Evolutionary conservation across 306 rosid species (phyloP).

Genomic region (Cicer judaicum): DNA sequence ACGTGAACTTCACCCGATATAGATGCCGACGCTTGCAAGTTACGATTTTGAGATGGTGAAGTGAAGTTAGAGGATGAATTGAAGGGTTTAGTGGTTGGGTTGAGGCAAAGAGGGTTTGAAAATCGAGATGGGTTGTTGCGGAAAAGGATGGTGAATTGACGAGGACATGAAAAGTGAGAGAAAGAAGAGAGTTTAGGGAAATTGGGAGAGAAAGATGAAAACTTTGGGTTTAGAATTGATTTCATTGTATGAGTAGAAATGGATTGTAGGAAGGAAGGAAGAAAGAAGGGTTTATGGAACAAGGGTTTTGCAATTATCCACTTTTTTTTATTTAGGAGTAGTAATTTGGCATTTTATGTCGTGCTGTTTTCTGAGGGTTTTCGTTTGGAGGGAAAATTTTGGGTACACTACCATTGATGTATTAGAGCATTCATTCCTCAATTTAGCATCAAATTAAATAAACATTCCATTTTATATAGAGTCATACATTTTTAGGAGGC

Average conservation of each 20-base stretch:
- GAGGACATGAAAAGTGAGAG: constrained; percentile 47
- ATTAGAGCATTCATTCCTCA: too few species aligned
- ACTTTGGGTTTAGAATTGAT: constrained; percentile 57
- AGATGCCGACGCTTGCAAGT: constrained; percentile 43
- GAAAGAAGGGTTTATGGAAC: constrained; percentile 44
- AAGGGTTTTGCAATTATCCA: constrained; percentile 47
- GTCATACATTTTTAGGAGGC: too few species aligned
- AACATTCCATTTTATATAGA: too few species aligned
- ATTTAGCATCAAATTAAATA: too few species aligned
- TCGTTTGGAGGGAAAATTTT: too few species aligned
- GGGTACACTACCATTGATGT: too few species aligned
- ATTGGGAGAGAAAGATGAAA: constrained; percentile 52
- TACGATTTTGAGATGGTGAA: constrained; percentile 48
- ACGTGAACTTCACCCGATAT: constrained; percentile 82
- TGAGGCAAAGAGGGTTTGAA: constrained; percentile 50
- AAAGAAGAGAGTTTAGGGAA: constrained; percentile 51
- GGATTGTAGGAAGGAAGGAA: neutral
- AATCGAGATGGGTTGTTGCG: constrained; percentile 31
- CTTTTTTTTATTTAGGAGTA: neutral
- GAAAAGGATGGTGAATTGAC: constrained; percentile 36
- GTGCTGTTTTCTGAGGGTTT: too few species aligned
- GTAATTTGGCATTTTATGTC: neutral
- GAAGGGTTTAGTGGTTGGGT: constrained; percentile 46
- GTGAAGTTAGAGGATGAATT: constrained; percentile 32
- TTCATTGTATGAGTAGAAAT: constrained; percentile 55